A percentile compares a stretch with the other conserved stretches of the same genome.
Evolutionary conservation across 2,329 filamentous ascomycete species (phyloP).

Genomic region (Ilyonectria mors-panacis): DNA sequence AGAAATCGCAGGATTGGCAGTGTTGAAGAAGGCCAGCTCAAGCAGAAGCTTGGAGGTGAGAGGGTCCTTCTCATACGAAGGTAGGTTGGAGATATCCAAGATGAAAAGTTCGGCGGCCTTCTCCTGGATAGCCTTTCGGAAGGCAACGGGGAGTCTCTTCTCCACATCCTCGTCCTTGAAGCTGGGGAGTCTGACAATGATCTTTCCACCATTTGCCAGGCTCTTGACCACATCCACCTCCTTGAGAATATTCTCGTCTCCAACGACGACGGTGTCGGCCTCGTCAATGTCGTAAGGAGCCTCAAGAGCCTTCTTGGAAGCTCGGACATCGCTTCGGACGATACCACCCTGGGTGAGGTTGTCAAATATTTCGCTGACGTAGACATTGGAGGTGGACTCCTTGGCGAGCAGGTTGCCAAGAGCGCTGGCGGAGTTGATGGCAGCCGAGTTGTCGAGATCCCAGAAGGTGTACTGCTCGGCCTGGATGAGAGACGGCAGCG

Average conservation of each 20-base stretch:
- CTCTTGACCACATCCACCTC: constrained; percentile 81
- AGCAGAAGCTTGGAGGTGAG: constrained; percentile 77
- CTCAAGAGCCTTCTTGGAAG: constrained; percentile 86
- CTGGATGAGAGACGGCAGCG: constrained; percentile 63
- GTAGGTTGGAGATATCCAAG: constrained; percentile 79
- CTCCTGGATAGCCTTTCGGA: constrained; percentile 80
- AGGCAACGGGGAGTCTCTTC: constrained; percentile 81
- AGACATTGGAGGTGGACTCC: constrained; percentile 76
- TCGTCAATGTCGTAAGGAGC: constrained; percentile 85
- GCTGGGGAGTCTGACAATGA: constrained; percentile 83
- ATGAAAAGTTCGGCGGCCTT: constrained; percentile 81
- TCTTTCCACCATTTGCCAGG: constrained; percentile 77
- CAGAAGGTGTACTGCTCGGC: constrained; percentile 94
- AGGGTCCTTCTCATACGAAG: constrained; percentile 76
- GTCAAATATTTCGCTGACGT: constrained; percentile 74
- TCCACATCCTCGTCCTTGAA: constrained; percentile 92
- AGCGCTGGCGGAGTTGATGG: constrained; percentile 74
- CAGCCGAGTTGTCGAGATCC: constrained; percentile 84
- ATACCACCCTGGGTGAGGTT: constrained; percentile 82
- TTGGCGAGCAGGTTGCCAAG: constrained; percentile 76
- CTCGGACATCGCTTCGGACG: constrained; percentile 87
- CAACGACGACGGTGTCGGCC: constrained; percentile 85
- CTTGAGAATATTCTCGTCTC: constrained; percentile 83
- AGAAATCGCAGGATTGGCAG: constrained; percentile 78
- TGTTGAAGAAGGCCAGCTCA: constrained; percentile 86